Percentiles rank a stretch among this genome's conserved stretches.
These are phyloP conservation scores for Vicia villosa DNA, from an alignment of 306 rosid species.

Conservation along the genomic window DNA sequence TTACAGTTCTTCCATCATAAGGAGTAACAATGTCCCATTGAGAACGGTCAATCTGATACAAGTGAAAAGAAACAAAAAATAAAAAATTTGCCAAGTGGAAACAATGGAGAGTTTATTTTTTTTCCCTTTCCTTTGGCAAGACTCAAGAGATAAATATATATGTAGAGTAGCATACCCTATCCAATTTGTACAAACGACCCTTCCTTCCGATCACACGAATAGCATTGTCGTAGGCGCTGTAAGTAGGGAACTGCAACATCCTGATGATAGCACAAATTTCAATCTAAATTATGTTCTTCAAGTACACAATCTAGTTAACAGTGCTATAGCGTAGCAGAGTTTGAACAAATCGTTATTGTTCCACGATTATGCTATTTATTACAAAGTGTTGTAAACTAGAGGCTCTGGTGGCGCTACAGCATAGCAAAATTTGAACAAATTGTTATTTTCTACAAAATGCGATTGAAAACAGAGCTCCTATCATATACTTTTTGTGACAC, in stretches of 20 bases:
- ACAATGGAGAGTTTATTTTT: not conserved
- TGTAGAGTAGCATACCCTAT: constrained; percentile 58
- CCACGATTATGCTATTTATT: not conserved
- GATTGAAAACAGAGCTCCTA: not conserved
- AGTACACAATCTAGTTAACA: not conserved
- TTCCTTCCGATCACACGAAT: constrained; percentile 31
- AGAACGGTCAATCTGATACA: constrained; percentile 52
- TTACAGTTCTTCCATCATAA: constrained; percentile 77
- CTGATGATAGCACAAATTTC: constrained; percentile 49
- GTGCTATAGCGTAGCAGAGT: not conserved
- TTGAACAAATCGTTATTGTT: not conserved
- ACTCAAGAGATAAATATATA: constrained; percentile 5
- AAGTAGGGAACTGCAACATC: constrained; percentile 69
- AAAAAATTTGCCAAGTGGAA: constrained; percentile 14
- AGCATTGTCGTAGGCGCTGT: constrained; percentile 45
- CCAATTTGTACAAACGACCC: constrained; percentile 61
- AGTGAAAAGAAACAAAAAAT: constrained; percentile 30
- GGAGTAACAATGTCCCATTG: constrained; percentile 66
- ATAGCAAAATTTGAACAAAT: not conserved
- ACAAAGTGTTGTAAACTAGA: not conserved
- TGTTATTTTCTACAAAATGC: not conserved
- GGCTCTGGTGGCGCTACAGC: not conserved
- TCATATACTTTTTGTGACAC: constrained; percentile 8
- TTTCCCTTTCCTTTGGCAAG: not conserved
- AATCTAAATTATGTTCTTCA: constrained; percentile 11